Conservation (phyloP, 768 basidiomycete genomes). For the Cubamyces sp. region DNA sequence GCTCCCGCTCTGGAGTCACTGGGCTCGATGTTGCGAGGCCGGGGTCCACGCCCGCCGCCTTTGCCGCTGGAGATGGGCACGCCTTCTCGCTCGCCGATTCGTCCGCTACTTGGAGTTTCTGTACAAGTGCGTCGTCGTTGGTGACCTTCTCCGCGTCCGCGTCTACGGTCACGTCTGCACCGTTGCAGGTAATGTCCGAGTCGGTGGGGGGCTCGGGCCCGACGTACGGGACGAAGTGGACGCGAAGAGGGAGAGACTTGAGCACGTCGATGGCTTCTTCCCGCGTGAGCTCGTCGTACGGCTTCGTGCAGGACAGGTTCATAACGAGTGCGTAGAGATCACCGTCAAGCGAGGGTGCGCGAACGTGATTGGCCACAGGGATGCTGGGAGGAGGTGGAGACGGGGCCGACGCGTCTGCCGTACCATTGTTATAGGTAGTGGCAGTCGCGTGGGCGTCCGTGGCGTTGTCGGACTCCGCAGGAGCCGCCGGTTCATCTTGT, state of each 20-base stretch:
- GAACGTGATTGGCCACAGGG: background rate
- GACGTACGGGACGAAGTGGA: constrained; percentile 12
- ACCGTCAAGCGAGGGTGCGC: background rate
- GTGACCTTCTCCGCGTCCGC: background rate
- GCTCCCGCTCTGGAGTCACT: background rate
- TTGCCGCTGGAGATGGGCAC: background rate
- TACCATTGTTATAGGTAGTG: background rate
- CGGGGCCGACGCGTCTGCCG: background rate
- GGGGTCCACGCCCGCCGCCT: background rate
- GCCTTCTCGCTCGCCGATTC: background rate
- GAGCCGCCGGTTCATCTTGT: background rate
- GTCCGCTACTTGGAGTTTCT: background rate
- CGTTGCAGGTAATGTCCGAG: background rate
- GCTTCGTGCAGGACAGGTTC: constrained; percentile 16
- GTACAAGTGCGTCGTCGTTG: background rate
- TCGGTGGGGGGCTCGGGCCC: background rate
- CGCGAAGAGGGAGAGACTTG: constrained; percentile 18
- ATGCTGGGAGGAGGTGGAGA: background rate
- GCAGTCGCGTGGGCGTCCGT: background rate
- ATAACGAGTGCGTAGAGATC: constrained; percentile 13
- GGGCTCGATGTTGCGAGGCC: background rate
- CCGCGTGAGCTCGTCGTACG: constrained; percentile 20
- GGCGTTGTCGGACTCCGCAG: background rate
- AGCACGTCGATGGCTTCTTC: constrained; percentile 21
- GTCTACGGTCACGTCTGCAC: background rate